Evolutionary conservation across 2,329 filamentous ascomycete species (phyloP).

Genomic region (Aspergillus sp.): DNA sequence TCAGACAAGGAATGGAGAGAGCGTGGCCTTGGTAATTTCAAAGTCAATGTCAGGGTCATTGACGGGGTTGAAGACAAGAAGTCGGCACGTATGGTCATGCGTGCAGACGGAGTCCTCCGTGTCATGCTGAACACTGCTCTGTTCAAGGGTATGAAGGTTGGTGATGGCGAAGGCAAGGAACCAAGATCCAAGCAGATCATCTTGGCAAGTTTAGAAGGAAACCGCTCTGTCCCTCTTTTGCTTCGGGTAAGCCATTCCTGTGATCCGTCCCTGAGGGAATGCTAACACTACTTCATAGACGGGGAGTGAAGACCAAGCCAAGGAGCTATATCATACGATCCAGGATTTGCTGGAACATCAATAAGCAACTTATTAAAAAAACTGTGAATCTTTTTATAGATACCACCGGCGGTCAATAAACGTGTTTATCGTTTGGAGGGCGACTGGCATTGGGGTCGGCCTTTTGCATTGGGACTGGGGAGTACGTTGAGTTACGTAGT

Average conservation of each 20-base stretch:
- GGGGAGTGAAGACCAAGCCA: slow-evolving; percentile 46
- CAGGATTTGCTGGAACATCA: slow-evolving; percentile 32
- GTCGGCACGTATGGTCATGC: slow-evolving; percentile 76
- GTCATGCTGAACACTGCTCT: slow-evolving; percentile 84
- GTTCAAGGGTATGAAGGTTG: slow-evolving; percentile 75
- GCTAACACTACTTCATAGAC: slow-evolving; percentile 25
- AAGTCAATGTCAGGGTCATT: slow-evolving; percentile 70
- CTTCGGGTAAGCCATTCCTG: slow-evolving; percentile 52
- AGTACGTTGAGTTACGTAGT: slow-evolving; percentile 4
- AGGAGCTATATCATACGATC: slow-evolving; percentile 49
- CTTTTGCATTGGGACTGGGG: slow-evolving; percentile 17
- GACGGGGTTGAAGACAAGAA: slow-evolving; percentile 55
- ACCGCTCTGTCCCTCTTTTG: slow-evolving; percentile 53
- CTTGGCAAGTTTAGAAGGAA: slow-evolving; percentile 59
- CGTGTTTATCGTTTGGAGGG: neutral
- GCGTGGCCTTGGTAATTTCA: slow-evolving; percentile 77
- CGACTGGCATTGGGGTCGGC: neutral
- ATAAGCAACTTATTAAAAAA: slow-evolving; percentile 5
- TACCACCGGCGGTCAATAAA: neutral
- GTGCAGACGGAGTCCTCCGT: slow-evolving; percentile 83
- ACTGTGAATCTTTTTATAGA: neutral
- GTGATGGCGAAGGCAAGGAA: slow-evolving; percentile 61
- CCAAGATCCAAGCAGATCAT: slow-evolving; percentile 70
- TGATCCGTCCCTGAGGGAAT: neutral
- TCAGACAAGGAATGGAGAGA: slow-evolving; percentile 82